These are phyloP conservation scores for Ambrosiella xylebori DNA, from an alignment of 2,329 filamentous ascomycete species.

Conservation along the genomic window DNA sequence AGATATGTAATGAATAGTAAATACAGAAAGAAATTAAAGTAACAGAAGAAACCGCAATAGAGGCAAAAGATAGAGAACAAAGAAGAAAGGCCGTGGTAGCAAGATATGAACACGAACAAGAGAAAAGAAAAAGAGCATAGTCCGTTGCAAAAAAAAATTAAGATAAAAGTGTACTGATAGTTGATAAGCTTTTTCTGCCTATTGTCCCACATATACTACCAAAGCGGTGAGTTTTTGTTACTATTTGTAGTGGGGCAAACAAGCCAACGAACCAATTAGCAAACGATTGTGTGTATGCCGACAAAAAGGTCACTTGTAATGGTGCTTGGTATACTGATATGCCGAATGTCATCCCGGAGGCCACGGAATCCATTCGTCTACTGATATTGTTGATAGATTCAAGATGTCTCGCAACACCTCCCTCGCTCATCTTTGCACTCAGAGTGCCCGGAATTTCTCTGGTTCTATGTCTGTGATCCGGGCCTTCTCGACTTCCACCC, in stretches of 20 bases:
- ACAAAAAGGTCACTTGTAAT: background rate
- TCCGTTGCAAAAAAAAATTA: background rate
- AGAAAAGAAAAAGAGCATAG: constrained; percentile 1
- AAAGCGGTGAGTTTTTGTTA: constrained; percentile 7
- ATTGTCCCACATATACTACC: constrained; percentile 16
- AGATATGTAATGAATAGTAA: background rate
- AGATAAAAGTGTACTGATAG: background rate
- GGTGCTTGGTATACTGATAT: too few relatives aligned
- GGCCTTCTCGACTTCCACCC: background rate
- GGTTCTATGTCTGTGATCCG: background rate
- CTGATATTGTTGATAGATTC: too few relatives aligned
- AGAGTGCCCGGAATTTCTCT: background rate
- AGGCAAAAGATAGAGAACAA: background rate
- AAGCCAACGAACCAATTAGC: constrained; percentile 3
- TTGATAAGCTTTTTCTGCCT: constrained; percentile 16
- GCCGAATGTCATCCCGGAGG: too few relatives aligned
- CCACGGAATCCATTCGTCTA: background rate
- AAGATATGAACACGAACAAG: background rate
- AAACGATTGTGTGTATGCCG: background rate
- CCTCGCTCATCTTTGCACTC: background rate
- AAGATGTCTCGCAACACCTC: constrained; percentile 4
- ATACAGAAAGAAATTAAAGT: background rate
- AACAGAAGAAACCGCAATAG: background rate
- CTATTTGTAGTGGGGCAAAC: background rate
- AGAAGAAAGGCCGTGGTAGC: too few relatives aligned